phyloP scores from a whole-genome alignment of 257 asterid genomes.

The Nyctanthes arbortristis region DNA sequence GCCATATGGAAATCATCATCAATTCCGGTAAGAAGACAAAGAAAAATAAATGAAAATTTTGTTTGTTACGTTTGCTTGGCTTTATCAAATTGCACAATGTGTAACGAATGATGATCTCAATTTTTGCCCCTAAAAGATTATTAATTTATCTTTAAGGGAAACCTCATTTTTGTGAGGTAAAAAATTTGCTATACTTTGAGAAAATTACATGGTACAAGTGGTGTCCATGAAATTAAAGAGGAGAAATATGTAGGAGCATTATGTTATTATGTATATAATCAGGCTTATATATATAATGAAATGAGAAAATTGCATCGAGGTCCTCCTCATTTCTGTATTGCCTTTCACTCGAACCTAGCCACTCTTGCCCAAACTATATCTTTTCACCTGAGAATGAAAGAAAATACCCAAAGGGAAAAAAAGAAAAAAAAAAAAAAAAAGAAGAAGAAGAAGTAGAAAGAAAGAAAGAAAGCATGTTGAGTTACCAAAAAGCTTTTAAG shows the following conservation, averaged over 20 bases:
- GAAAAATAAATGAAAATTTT: too few relatives aligned
- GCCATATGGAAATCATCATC: too few relatives aligned
- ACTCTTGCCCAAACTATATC: slow-evolving; percentile 28
- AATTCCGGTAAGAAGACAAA: too few relatives aligned
- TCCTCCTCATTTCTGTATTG: slow-evolving; percentile 42
- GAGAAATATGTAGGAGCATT: slow-evolving; percentile 3
- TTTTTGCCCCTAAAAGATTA: too few relatives aligned
- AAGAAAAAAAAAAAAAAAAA: not conserved
- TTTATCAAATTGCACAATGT: not conserved
- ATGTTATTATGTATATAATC: slow-evolving; percentile 7
- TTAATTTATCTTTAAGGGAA: too few relatives aligned
- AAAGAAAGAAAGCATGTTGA: not conserved
- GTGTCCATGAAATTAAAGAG: not conserved
- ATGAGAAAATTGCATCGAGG: not conserved
- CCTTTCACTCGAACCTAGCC: slow-evolving; percentile 27
- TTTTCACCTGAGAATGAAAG: slow-evolving; percentile 32
- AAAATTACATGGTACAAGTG: slow-evolving; percentile 11
- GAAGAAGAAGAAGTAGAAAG: not conserved
- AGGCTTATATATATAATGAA: not conserved
- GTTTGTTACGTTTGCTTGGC: not conserved
- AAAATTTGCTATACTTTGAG: not conserved
- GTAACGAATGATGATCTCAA: too few relatives aligned
- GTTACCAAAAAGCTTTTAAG: too few relatives aligned
- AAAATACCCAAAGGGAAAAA: not conserved
- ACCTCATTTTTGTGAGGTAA: not conserved